Conservation (phyloP, 805 yeast genomes). For the Saturnispora galanensis region DNA sequence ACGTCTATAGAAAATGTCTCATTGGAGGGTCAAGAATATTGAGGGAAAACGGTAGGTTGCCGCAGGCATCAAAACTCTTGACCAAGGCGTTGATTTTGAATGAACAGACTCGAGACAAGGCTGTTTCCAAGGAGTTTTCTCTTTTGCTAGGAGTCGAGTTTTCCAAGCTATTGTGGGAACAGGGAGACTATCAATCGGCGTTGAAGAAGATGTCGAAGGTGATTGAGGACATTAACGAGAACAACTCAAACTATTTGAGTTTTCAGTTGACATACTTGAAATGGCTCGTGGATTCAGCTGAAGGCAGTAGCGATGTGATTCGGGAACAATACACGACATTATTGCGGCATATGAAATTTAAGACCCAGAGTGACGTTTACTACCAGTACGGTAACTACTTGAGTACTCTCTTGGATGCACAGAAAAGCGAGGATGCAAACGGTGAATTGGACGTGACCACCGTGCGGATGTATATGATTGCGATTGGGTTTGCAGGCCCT, state of each 20-base stretch:
- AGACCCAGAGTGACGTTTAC: constrained; percentile 55
- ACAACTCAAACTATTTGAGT: constrained; percentile 21
- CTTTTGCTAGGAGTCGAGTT: constrained; percentile 54
- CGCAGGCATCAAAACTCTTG: constrained; percentile 60
- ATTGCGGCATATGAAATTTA: constrained; percentile 33
- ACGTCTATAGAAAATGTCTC: constrained; percentile 41
- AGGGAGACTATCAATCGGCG: constrained; percentile 82
- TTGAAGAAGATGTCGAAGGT: constrained; percentile 49
- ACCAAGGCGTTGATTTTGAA: constrained; percentile 46
- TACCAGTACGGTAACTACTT: constrained; percentile 73
- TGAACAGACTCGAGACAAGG: constrained; percentile 16
- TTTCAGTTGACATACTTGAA: constrained; percentile 72
- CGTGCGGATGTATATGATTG: constrained; percentile 45
- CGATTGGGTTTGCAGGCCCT: constrained; percentile 48
- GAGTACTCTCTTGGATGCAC: constrained; percentile 67
- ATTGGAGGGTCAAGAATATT: constrained; percentile 54
- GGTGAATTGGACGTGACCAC: constrained; percentile 49
- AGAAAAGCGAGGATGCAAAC: constrained; percentile 26
- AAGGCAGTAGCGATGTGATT: constrained; percentile 66
- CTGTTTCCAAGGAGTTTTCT: constrained; percentile 6
- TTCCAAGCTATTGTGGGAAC: constrained; percentile 78
- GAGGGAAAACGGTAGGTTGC: constrained; percentile 57
- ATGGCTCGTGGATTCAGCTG: constrained; percentile 84
- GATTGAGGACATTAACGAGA: constrained; percentile 12
- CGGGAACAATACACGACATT: constrained; percentile 59